These are phyloP conservation scores for Aspergillaceae sp. DNA, from an alignment of 2,329 filamentous ascomycete genomes.

Conservation along the genomic window DNA sequence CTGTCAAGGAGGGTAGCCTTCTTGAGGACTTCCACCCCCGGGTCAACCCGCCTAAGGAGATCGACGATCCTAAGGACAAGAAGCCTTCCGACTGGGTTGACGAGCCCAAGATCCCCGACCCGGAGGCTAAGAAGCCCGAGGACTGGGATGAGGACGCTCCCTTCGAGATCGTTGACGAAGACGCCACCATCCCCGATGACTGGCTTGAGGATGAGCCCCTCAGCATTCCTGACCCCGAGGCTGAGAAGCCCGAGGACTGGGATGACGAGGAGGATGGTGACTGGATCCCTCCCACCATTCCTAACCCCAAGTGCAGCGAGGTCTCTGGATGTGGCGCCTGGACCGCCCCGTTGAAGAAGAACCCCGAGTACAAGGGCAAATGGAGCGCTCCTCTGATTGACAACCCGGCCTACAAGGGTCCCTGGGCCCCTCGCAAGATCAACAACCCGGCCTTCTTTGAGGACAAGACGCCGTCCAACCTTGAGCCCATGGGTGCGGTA, in stretches of 20 bases:
- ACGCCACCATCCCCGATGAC: constrained; percentile 83
- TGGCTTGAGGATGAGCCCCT: constrained; percentile 88
- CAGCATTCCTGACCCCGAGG: constrained; percentile 82
- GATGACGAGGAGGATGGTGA: constrained; percentile 99
- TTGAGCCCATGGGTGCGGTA: constrained; percentile 96
- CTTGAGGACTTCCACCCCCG: constrained; percentile 86
- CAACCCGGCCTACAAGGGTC: constrained; percentile 96
- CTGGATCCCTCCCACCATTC: constrained; percentile 80
- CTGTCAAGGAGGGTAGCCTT: constrained; percentile 79
- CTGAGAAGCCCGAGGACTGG: constrained; percentile 97
- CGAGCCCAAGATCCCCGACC: constrained; percentile 80
- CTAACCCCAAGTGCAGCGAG: constrained; percentile 94
- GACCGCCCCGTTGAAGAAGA: constrained; percentile 84
- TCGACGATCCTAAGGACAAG: constrained; percentile 84
- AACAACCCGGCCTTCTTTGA: constrained; percentile 93
- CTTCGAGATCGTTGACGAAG: constrained; percentile 90
- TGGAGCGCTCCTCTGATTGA: constrained; percentile 89
- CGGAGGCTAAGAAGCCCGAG: constrained; percentile 89
- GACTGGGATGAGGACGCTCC: constrained; percentile 99
- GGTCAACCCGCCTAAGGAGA: constrained; percentile 93
- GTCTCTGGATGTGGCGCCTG: constrained; percentile 89
- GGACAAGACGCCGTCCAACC: constrained; percentile 92
- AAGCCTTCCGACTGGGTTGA: constrained; percentile 98
- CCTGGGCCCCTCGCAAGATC: constrained; percentile 92
- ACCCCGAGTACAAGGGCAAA: constrained; percentile 98